Evolutionary conservation across 1,139 yeast species (phyloP).

Genomic region (Hemisphaericaspora lyxosophila): DNA sequence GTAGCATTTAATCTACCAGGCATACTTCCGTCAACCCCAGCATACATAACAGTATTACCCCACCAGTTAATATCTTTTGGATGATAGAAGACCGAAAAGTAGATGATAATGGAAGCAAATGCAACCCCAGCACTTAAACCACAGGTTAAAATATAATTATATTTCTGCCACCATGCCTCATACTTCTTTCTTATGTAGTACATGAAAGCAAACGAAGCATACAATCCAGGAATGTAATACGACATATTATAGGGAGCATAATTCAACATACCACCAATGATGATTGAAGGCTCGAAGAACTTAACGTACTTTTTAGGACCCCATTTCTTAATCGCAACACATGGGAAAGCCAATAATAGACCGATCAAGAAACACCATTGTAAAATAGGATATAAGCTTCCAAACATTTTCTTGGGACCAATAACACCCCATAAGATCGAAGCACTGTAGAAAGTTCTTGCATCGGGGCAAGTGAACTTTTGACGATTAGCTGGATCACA

Average conservation of each 20-base stretch:
- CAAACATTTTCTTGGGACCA: conserved; percentile 61
- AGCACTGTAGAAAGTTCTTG: conserved; percentile 51
- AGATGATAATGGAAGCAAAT: conserved; percentile 47
- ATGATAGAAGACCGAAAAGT: conserved; percentile 51
- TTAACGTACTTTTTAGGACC: conserved; percentile 28
- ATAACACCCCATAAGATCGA: conserved; percentile 67
- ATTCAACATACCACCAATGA: conserved; percentile 40
- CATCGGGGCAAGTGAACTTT: conserved; percentile 51
- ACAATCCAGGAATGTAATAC: conserved; percentile 45
- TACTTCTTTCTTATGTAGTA: conserved; percentile 42
- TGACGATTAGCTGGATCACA: conserved; percentile 45
- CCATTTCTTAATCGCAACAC: conserved; percentile 39
- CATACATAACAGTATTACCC: conserved; percentile 50
- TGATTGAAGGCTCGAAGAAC: conserved; percentile 43
- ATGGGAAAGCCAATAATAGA: conserved; percentile 44
- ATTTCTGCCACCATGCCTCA: conserved; percentile 55
- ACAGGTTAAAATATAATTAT: conserved; percentile 52
- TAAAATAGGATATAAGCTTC: conserved; percentile 46
- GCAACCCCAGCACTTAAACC: conserved; percentile 57
- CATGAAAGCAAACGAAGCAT: conserved; percentile 45
- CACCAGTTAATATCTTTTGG: conserved; percentile 49
- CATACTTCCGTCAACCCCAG: conserved; percentile 46
- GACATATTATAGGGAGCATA: conserved; percentile 52
- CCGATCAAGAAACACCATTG: conserved; percentile 58
- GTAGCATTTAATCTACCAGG: conserved; percentile 27